A percentile compares a stretch with the other conserved stretches of the same genome.
phyloP scores from a whole-genome alignment of 495 filamentous ascomycete genomes.

The Lasiosphaeria ovina region DNA sequence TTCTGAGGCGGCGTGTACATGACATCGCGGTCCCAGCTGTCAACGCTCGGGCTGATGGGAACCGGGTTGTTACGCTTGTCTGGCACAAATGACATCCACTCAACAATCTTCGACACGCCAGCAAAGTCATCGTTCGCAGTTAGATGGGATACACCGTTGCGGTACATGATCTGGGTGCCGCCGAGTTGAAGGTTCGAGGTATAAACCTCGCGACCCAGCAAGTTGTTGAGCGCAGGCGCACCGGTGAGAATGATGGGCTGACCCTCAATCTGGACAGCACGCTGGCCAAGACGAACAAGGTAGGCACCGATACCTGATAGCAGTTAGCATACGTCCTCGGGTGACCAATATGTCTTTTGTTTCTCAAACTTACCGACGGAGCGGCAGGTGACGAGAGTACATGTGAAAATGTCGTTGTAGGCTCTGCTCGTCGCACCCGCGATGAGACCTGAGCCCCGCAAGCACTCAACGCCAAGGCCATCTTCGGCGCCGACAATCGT shows the following conservation, averaged over 20 bases:
- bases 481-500: constrained; percentile 94
- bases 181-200: constrained; percentile 98
- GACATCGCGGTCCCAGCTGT: constrained; percentile 91
- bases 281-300: constrained; percentile 93
- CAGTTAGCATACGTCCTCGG: constrained; percentile 24
- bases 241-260: constrained; percentile 99
- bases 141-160: constrained; percentile 98
- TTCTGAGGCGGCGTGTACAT: constrained; percentile 80
- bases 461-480: constrained; percentile 94
- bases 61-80: constrained; percentile 88
- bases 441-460: constrained; percentile 96
- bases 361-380: constrained; percentile 67
- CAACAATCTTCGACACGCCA: constrained; percentile 94
- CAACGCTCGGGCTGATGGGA: constrained; percentile 79
- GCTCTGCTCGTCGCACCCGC: constrained; percentile 95
- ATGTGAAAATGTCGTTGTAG: constrained; percentile 98
- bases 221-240: constrained; percentile 95
- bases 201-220: constrained; percentile 96
- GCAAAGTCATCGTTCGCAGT: constrained; percentile 97
- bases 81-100: constrained; percentile 95
- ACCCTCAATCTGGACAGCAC: constrained; percentile 97
- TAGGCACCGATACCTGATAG: constrained; percentile 86
- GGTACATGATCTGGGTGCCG: constrained; percentile 99
- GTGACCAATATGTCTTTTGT: not conserved
- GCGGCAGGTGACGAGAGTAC: constrained; percentile 95